A percentile compares a stretch with the other conserved stretches of the same genome.
Conservation (phyloP, 805 yeast genomes). For the Wickerhamomyces chaumierensis region DNA sequence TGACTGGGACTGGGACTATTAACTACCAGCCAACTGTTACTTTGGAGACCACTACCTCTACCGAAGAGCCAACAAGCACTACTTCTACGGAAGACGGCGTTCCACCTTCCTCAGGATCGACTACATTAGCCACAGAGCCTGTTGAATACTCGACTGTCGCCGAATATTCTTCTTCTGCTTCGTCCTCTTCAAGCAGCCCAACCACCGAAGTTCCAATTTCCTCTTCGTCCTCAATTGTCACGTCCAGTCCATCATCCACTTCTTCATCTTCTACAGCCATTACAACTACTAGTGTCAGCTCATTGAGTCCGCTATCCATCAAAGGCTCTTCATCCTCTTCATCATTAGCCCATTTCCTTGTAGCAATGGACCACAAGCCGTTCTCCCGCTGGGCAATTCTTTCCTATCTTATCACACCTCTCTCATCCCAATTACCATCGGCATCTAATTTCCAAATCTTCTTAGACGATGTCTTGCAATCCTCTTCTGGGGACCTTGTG, state of each 20-base stretch:
- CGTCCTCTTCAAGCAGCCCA: too few relatives aligned
- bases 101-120: too few relatives aligned
- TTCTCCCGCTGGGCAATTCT: neutral
- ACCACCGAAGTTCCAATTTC: too few relatives aligned
- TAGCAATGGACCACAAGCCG: neutral
- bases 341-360: neutral
- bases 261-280: neutral
- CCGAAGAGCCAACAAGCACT: too few relatives aligned
- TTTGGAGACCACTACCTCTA: too few relatives aligned
- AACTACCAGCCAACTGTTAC: neutral
- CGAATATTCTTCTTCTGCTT: too few relatives aligned
- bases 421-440: neutral
- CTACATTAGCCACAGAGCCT: too few relatives aligned
- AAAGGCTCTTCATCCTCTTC: neutral
- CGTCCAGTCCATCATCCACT: too few relatives aligned
- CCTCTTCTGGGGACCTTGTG: neutral
- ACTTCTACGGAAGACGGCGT: neutral
- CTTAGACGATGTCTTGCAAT: neutral
- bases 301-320: neutral
- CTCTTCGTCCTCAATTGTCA: too few relatives aligned
- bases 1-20: neutral
- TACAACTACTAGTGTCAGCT: neutral
- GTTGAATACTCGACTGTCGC: too few relatives aligned
- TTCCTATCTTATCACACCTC: neutral
- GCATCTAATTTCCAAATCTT: neutral